A percentile compares a stretch with the other conserved stretches of the same genome.
These are phyloP conservation scores for Posidonia oceanica DNA, from an alignment of 116 monocot species.

Conservation along the genomic window DNA sequence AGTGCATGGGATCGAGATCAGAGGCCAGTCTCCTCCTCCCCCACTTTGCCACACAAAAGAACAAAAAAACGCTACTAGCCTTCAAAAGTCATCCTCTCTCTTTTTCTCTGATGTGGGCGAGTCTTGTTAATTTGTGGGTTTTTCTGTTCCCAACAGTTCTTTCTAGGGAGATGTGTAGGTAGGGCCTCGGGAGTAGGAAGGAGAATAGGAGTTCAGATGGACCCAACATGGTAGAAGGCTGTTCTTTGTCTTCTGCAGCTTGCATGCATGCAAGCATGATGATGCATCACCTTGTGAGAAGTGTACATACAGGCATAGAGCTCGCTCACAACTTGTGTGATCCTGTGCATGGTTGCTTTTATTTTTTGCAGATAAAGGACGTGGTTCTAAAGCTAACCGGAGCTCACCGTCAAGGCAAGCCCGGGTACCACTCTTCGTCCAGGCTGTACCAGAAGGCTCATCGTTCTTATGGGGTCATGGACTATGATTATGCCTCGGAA, in stretches of 20 bases:
- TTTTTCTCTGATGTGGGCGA: background rate
- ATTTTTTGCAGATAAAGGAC: constrained; percentile 56
- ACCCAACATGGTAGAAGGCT: background rate
- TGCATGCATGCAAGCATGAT: no score
- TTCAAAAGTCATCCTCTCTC: background rate
- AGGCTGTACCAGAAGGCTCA: background rate
- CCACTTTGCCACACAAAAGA: background rate
- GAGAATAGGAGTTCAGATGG: background rate
- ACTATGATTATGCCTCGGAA: background rate
- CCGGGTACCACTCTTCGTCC: constrained; percentile 2
- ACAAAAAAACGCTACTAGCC: background rate
- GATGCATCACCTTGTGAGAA: no score
- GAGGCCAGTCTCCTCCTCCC: background rate
- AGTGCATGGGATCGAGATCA: background rate
- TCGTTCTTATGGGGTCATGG: constrained; percentile 1
- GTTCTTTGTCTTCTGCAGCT: background rate
- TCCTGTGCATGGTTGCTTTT: background rate
- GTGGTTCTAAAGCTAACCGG: constrained; percentile 72
- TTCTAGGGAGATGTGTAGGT: background rate
- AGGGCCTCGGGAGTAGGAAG: background rate
- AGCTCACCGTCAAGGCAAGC: constrained; percentile 28
- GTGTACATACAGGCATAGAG: no score
- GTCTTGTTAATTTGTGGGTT: no score
- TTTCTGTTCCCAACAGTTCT: background rate
- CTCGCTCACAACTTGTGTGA: background rate